Evolutionary conservation across 352 stramenopile genomes (phyloP), one percentile per base, ranked within the genome.

Genomic region (Globisporangium paddicum): DNA sequence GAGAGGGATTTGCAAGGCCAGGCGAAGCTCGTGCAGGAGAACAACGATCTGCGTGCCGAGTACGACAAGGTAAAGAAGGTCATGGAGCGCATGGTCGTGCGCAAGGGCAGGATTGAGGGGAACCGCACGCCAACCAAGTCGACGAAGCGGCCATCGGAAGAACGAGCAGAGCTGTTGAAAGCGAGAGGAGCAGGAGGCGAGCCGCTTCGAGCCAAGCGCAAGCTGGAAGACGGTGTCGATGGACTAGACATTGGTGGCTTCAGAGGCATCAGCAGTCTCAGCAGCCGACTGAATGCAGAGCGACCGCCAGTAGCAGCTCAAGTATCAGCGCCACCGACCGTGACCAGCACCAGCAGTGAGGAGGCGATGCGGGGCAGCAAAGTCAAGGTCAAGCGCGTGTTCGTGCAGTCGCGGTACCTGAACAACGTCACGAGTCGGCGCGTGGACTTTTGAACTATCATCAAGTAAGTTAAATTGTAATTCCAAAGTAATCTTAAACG

Each of bases 51-150:
- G n/a, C 77, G 74, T 25, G 62, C 64, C n/a, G 71, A 91, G 46
- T 80, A 82, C 55, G 77, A 87, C 44, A 80, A 77, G 54, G 72
- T 77, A 7, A 82, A 83, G 54, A 60, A 79, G 57, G 68, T 76
- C 1, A 89, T 90, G 81, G 79, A 89, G 48, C 78, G 79, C 0
- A 87, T 87, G 13, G 68, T 69, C 9, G 51, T 64, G 30, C 72
- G 72, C 13, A 70, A 69, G 44, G 41, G 60, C 18, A 67, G 67
- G 25, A 62, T 77, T 10, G 63, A 66, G 2, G 49, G 71, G 7
- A 63, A 32, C 18, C 58, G 47, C 14, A 58, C 58, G 35, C 38
- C 58, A 1, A 48, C 51, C 7, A 63, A 57, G 30, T 16, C 52
- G 2, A 25, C 16, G 6, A 61, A 61, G 44, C 55, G 35, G 18